These are phyloP conservation scores for Pseudogymnoascus sp. DNA, from an alignment of 2,329 filamentous ascomycete genomes.

Conservation along the genomic window DNA sequence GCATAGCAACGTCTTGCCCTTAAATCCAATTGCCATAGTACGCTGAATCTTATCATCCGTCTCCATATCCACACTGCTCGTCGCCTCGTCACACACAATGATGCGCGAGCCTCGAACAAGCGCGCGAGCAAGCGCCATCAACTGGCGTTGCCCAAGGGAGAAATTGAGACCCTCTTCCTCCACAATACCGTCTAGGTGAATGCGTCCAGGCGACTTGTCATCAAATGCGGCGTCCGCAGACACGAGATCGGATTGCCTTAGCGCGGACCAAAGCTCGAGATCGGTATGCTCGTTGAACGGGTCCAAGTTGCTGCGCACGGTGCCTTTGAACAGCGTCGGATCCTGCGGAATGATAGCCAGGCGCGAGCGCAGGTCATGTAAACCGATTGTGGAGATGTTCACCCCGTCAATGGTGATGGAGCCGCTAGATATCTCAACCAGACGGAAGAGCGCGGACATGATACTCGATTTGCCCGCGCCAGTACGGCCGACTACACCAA, in stretches of 20 bases:
- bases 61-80: slow-evolving; percentile 87
- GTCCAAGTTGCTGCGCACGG: slow-evolving; percentile 71
- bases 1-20: slow-evolving; percentile 79
- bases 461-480: slow-evolving; percentile 79
- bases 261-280: slow-evolving; percentile 67
- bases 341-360: slow-evolving; percentile 81
- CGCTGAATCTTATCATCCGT: slow-evolving; percentile 92
- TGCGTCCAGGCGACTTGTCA: slow-evolving; percentile 43
- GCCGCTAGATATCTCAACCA: slow-evolving; percentile 58
- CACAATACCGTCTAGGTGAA: slow-evolving; percentile 76
- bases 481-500: slow-evolving; percentile 75
- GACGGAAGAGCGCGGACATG: slow-evolving; percentile 74
- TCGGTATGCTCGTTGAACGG: slow-evolving; percentile 74
- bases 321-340: slow-evolving; percentile 74
- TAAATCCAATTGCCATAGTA: slow-evolving; percentile 79
- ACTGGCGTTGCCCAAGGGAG: slow-evolving; percentile 86
- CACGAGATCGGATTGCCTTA: slow-evolving; percentile 70
- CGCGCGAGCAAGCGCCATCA: slow-evolving; percentile 89
- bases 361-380: slow-evolving; percentile 67
- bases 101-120: slow-evolving; percentile 82
- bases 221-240: slow-evolving; percentile 35
- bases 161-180: slow-evolving; percentile 96
- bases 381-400: slow-evolving; percentile 65
- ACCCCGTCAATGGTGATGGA: slow-evolving; percentile 59
- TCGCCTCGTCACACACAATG: slow-evolving; percentile 96